Evolutionary conservation across 805 yeast species (phyloP).

Genomic region (Cyberlindnera maclurae): DNA sequence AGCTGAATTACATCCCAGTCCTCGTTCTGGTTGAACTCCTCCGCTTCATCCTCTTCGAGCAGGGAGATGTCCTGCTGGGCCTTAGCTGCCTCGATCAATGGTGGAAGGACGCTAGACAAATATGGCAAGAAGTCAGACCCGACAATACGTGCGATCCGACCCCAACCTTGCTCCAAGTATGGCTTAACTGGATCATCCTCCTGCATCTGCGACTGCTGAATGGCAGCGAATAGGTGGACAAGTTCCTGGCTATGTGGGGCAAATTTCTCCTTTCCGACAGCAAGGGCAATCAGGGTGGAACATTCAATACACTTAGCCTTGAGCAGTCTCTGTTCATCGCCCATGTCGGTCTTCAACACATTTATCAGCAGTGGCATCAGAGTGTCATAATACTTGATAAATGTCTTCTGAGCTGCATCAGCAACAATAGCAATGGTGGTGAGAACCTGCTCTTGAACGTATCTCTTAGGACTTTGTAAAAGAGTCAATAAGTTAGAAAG

Average conservation of each 20-base stretch:
- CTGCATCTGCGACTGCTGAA: constrained; percentile 53
- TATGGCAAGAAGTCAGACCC: constrained; percentile 83
- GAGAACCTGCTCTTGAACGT: constrained; percentile 94
- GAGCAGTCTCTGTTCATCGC: constrained; percentile 67
- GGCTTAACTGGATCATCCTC: constrained; percentile 84
- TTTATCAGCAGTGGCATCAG: constrained; percentile 83
- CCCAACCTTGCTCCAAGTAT: constrained; percentile 93
- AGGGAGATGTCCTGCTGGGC: constrained; percentile 85
- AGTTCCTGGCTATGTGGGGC: constrained; percentile 66
- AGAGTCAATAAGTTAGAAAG: constrained; percentile 67
- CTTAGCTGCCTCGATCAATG: constrained; percentile 78
- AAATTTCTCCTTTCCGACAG: constrained; percentile 91
- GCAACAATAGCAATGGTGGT: constrained; percentile 97
- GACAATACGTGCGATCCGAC: constrained; percentile 78
- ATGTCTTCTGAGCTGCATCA: constrained; percentile 87
- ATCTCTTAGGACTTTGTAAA: constrained; percentile 79
- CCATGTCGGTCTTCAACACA: constrained; percentile 73
- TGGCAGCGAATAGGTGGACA: constrained; percentile 59
- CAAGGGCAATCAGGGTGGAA: constrained; percentile 86
- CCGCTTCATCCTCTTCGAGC: constrained; percentile 84
- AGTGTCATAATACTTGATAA: constrained; percentile 87
- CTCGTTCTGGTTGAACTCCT: constrained; percentile 72
- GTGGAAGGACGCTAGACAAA: constrained; percentile 80
- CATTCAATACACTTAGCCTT: constrained; percentile 96
- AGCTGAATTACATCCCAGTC: constrained; percentile 94